Conservation (phyloP, 805 yeast genomes). For the Ogataea sp. region DNA sequence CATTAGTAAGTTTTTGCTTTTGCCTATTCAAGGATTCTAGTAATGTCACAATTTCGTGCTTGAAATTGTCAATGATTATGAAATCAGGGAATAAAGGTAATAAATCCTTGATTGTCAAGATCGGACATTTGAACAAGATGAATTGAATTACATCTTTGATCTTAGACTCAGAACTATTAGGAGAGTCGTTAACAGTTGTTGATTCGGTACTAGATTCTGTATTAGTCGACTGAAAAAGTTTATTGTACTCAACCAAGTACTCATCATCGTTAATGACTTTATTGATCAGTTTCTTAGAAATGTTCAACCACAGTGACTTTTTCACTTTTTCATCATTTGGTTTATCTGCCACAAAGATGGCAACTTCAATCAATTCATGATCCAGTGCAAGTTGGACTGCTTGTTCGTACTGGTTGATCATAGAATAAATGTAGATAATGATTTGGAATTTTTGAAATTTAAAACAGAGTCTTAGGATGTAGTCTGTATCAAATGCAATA, state of each 20-base stretch:
- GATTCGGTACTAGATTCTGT: slow-evolving; percentile 1
- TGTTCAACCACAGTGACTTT: slow-evolving; percentile 67
- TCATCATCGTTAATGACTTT: slow-evolving; percentile 23
- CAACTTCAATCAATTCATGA: slow-evolving; percentile 49
- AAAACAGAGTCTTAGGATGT: slow-evolving; percentile 66
- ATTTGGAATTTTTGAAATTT: slow-evolving; percentile 49
- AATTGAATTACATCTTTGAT: slow-evolving; percentile 27
- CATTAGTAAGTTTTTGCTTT: slow-evolving; percentile 58
- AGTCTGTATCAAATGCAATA: slow-evolving; percentile 57
- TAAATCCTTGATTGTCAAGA: slow-evolving; percentile 68
- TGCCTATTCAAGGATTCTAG: slow-evolving; percentile 62
- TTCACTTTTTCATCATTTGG: slow-evolving; percentile 40
- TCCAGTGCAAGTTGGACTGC: slow-evolving; percentile 72
- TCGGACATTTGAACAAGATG: slow-evolving; percentile 35
- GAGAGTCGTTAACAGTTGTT: no score
- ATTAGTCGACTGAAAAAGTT: slow-evolving; percentile 9
- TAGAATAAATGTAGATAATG: slow-evolving; percentile 67
- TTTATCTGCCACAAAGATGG: slow-evolving; percentile 48
- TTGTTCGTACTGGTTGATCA: slow-evolving; percentile 63
- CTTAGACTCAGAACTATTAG: no score
- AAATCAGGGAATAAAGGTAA: slow-evolving; percentile 81
- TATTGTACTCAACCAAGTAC: slow-evolving; percentile 14
- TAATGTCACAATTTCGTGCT: slow-evolving; percentile 75
- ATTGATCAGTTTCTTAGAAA: slow-evolving; percentile 42
- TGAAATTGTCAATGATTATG: slow-evolving; percentile 71